Conservation (phyloP, 345 rosid genomes). For the Orychophragmus violaceus region DNA sequence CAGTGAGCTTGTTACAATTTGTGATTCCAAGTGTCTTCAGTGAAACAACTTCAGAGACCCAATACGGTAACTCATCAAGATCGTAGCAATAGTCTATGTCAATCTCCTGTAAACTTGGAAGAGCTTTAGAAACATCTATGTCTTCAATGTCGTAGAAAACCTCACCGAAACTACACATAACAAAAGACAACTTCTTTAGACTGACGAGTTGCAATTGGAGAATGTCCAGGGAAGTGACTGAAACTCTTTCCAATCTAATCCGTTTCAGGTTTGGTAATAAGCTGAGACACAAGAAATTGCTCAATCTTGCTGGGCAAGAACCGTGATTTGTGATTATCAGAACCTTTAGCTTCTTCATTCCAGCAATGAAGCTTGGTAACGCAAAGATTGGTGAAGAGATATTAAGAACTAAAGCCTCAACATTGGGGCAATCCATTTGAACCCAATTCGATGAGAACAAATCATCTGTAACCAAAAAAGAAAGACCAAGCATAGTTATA, state of each 20-base stretch:
- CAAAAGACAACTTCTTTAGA: slow-evolving; percentile 42
- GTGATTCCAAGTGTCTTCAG: slow-evolving; percentile 50
- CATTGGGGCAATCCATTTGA: slow-evolving; percentile 36
- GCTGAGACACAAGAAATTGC: slow-evolving; percentile 30
- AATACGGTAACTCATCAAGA: slow-evolving; percentile 34
- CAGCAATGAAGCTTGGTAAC: slow-evolving; percentile 44
- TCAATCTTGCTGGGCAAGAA: slow-evolving; percentile 28
- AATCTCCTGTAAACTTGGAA: slow-evolving; percentile 45
- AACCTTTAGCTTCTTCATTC: slow-evolving; percentile 44
- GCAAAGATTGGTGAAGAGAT: slow-evolving; percentile 28
- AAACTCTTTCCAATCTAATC: slow-evolving; percentile 45
- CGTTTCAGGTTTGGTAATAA: slow-evolving; percentile 42
- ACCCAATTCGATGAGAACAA: slow-evolving; percentile 39
- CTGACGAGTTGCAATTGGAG: slow-evolving; percentile 5
- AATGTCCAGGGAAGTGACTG: slow-evolving; percentile 19
- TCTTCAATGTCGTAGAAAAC: slow-evolving; percentile 2
- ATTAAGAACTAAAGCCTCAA: slow-evolving; percentile 43
- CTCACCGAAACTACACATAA: slow-evolving; percentile 38
- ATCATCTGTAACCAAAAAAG: slow-evolving; percentile 36
- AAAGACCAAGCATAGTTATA: background rate
- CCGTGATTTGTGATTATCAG: slow-evolving; percentile 38
- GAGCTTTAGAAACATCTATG: slow-evolving; percentile 1
- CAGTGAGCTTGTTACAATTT: slow-evolving; percentile 43
- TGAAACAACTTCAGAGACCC: slow-evolving; percentile 28
- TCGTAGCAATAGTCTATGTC: slow-evolving; percentile 46